Evolutionary conservation across 78 protist genomes (phyloP).

Genomic region (Dictyostelium firmibasis): DNA sequence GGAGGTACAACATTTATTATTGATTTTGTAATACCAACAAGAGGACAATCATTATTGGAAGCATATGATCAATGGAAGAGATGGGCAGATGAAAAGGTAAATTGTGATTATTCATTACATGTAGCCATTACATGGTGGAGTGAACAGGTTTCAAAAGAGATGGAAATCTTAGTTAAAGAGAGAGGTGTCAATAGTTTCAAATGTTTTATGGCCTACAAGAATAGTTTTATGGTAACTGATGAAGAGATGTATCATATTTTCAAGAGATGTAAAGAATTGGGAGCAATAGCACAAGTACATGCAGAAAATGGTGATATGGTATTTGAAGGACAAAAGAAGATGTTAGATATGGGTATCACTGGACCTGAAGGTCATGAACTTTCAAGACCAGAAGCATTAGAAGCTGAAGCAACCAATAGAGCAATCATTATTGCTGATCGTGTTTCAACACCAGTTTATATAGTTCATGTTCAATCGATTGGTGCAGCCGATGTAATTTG

Average conservation of each 20-base stretch:
- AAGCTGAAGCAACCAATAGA: constrained; percentile 89
- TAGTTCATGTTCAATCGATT: constrained; percentile 81
- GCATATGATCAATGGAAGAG: constrained; percentile 87
- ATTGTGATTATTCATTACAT: constrained; percentile 91
- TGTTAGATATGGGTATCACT: constrained; percentile 86
- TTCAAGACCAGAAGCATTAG: constrained; percentile 89
- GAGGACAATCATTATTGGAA: constrained; percentile 79
- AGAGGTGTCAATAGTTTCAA: constrained; percentile 91
- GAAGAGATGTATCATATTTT: constrained; percentile 85
- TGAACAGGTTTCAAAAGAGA: constrained; percentile 87
- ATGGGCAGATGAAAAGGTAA: constrained; percentile 85
- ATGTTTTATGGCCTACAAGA: constrained; percentile 94
- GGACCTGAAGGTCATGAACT: constrained; percentile 93
- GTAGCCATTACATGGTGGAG: constrained; percentile 90
- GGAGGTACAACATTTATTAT: constrained; percentile 94
- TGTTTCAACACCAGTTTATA: constrained; percentile 79
- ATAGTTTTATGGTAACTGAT: constrained; percentile 85
- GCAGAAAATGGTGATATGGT: constrained; percentile 95
- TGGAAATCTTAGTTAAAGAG: constrained; percentile 85
- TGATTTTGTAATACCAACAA: constrained; percentile 89
- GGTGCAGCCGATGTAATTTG: constrained; percentile 85
- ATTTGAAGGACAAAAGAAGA: constrained; percentile 63
- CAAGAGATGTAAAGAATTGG: constrained; percentile 86
- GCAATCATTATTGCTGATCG: constrained; percentile 88
- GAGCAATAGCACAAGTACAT: constrained; percentile 92